These are phyloP conservation scores for Talaromyces proteolyticus DNA, from an alignment of 495 filamentous ascomycete species.

Conservation along the genomic window DNA sequence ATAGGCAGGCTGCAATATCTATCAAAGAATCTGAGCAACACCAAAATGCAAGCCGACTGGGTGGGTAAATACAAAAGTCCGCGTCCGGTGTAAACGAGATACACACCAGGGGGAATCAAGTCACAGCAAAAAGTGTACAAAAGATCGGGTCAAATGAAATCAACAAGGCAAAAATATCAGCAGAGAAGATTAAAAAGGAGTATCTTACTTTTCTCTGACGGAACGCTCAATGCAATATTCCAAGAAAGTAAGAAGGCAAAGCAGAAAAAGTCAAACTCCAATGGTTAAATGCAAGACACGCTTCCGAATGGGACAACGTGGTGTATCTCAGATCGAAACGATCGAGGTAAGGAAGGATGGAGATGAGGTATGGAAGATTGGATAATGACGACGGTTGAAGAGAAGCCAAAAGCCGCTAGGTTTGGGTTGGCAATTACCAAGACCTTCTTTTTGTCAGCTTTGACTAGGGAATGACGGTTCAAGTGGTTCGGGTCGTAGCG, in stretches of 20 bases:
- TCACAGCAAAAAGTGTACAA: slow-evolving; percentile 4
- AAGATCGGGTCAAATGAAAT: slow-evolving; percentile 1
- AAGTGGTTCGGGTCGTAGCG: neutral
- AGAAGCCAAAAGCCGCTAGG: no score
- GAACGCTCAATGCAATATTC: slow-evolving; percentile 5
- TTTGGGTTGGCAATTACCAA: neutral
- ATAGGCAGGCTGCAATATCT: neutral
- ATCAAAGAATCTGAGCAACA: neutral
- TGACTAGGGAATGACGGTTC: neutral
- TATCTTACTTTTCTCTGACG: neutral
- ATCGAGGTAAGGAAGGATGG: no score
- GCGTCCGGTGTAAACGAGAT: neutral
- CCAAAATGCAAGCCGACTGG: neutral
- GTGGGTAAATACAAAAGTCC: neutral
- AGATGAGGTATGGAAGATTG: no score
- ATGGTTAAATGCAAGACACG: slow-evolving; percentile 12
- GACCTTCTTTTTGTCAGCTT: slow-evolving; percentile 3
- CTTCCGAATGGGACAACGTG: neutral
- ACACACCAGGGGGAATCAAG: neutral
- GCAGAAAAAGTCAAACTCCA: slow-evolving; percentile 18
- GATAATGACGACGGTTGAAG: no score
- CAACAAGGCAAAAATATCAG: slow-evolving; percentile 6
- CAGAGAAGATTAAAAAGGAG: neutral
- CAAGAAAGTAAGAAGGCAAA: slow-evolving; percentile 9
- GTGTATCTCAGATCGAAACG: neutral